Evolutionary conservation across 129 eudicot genomes (phyloP).

Genomic region (Calendula officinalis): DNA sequence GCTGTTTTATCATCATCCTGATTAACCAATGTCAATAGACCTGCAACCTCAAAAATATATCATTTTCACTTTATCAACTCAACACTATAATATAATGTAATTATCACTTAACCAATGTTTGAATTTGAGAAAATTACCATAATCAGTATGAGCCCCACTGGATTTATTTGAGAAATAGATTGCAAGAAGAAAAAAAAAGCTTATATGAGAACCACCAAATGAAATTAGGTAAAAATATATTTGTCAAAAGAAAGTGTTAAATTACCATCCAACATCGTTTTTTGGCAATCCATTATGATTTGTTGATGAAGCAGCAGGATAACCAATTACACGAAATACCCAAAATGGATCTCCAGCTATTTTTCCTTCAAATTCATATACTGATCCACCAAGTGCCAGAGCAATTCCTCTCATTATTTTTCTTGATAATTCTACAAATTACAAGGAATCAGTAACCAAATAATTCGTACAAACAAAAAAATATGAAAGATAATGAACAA

Average conservation of each 20-base stretch:
- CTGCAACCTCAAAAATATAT: conserved; percentile 33
- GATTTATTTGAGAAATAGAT: conserved; percentile 25
- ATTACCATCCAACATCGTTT: conserved; percentile 81
- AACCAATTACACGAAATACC: conserved; percentile 88
- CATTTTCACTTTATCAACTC: conserved; percentile 1
- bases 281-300: conserved; percentile 40
- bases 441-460: conserved; percentile 1
- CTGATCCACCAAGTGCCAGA: conserved; percentile 72
- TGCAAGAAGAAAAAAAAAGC: conserved; percentile 9
- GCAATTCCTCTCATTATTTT: conserved; percentile 92
- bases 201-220: conserved; percentile 15
- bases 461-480: conserved; percentile 5
- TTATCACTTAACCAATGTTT: not conserved
- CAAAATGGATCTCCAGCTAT: conserved; percentile 93
- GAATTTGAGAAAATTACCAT: conserved; percentile 49
- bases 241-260: not conserved
- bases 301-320: conserved; percentile 51
- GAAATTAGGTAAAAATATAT: not conserved
- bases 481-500: not conserved
- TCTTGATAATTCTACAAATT: conserved; percentile 58
- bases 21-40: conserved; percentile 84
- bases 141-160: conserved; percentile 99
- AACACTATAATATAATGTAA: conserved; percentile 1
- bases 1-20: conserved; percentile 93
- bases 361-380: conserved; percentile 75